Evolutionary conservation across 805 yeast genomes (phyloP).

Genomic region (Yarrowia sp.): DNA sequence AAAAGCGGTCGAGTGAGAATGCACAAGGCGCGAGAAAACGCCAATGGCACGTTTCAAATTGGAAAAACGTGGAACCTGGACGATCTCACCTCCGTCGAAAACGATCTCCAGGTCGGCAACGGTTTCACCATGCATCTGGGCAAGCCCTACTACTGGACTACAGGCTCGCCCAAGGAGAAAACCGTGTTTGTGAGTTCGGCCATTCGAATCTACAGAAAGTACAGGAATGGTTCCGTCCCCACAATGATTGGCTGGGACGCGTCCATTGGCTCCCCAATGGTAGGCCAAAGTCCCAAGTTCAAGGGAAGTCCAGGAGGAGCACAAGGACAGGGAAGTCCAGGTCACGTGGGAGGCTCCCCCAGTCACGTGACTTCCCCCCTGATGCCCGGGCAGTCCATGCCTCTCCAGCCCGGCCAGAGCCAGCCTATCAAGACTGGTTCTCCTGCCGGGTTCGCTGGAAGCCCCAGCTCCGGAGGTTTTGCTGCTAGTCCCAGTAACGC

Average conservation of each 20-base stretch:
- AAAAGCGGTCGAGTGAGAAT: slow-evolving; percentile 65
- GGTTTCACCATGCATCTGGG: slow-evolving; percentile 57
- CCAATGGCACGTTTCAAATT: slow-evolving; percentile 73
- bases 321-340: slow-evolving; percentile 4
- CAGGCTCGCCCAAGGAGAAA: slow-evolving; percentile 56
- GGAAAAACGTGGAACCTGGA: slow-evolving; percentile 91
- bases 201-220: slow-evolving; percentile 53
- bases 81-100: slow-evolving; percentile 58
- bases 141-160: slow-evolving; percentile 83
- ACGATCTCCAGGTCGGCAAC: slow-evolving; percentile 42
- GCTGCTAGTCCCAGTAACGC: neutral
- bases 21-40: slow-evolving; percentile 82
- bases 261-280: slow-evolving; percentile 30
- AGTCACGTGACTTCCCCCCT: neutral
- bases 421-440: slow-evolving; percentile 6
- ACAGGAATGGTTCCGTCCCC: slow-evolving; percentile 57
- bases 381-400: slow-evolving; percentile 9
- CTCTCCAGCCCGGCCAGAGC: slow-evolving; percentile 8
- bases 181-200: slow-evolving; percentile 56
- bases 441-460: neutral
- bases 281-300: slow-evolving; percentile 5
- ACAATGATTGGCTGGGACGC: slow-evolving; percentile 53
- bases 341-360: neutral
- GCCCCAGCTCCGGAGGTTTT: neutral
- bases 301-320: neutral